Evolutionary conservation across 805 yeast species (phyloP), one percentile per base, ranked within the genome.

Genomic region (Teunomyces lycoperdinae): DNA sequence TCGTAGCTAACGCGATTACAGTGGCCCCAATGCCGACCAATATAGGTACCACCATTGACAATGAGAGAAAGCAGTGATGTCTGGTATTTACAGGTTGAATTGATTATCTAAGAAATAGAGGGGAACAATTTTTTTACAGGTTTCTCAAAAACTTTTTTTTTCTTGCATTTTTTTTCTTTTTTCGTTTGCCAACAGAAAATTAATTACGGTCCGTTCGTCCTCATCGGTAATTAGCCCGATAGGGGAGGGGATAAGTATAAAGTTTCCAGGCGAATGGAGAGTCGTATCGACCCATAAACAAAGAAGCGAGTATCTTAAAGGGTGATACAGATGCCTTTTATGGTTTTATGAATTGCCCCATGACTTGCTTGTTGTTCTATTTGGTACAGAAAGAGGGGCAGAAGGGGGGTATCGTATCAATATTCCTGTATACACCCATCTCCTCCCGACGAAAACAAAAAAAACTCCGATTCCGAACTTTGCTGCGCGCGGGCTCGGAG

Each of bases 1-100:
- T 65, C 32, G 63, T 70, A 0, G 81, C 70, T n/a, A 81, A 45
- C 1, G 85, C 85, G 1, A 67, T 70, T 0, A 74, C 51, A 0
- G 86, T 77, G 3, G 76, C 77, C 0, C 84, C 85, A n/a, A 78
- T 43, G 5, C 84, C 85, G 11, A 79, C 49, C 14, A 81, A 60
- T 10, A 81, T 68, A 16, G 85, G 85, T 28, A 79, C 64, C 20
- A 79, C 55, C 58, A 46, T 55, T 36, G 40, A 40, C 26, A 13
- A 4, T 5, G 17, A 5, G 16, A 11, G 14, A 9, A 10, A 27
- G 17, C 9, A 33, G 36, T 17, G 24, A 35, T 20, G 39, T n/a
- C 7, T 24, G 16, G 9, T 6, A 38, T 38, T 38, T 38, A 13
- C 41, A 38, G 41, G 41, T 38, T 38, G 30, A 34, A 17, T 34